phyloP scores from a whole-genome alignment of 2,329 filamentous ascomycete species.

The Nigrospora osmanthi region DNA sequence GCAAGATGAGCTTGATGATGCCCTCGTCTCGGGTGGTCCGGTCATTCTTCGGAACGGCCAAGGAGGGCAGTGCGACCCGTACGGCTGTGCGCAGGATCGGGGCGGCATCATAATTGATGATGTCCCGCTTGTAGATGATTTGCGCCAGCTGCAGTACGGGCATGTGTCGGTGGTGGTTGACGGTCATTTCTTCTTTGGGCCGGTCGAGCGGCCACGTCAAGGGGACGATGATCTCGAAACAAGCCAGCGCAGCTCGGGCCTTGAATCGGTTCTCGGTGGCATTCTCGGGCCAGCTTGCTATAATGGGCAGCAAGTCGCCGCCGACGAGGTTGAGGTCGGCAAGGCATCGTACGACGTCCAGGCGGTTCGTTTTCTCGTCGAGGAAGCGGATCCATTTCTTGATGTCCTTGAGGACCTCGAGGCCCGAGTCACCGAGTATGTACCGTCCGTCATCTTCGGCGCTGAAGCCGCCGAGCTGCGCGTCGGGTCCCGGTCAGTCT shows the following conservation, averaged over 20 bases:
- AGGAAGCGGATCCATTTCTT: conserved; percentile 93
- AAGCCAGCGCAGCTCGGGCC: conserved; percentile 73
- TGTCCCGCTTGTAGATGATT: conserved; percentile 78
- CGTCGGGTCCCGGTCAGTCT: conserved; percentile 8
- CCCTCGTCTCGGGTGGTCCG: conserved; percentile 75
- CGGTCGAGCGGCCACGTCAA: conserved; percentile 90
- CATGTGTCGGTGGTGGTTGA: conserved; percentile 87
- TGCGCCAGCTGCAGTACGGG: conserved; percentile 86
- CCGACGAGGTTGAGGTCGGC: conserved; percentile 88
- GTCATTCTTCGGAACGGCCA: conserved; percentile 71
- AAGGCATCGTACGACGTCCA: conserved; percentile 90
- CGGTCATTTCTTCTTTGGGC: conserved; percentile 71
- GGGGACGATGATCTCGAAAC: conserved; percentile 83
- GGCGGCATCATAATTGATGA: conserved; percentile 75
- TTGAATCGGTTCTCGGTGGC: conserved; percentile 66
- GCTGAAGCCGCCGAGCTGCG: conserved; percentile 76
- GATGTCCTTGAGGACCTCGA: conserved; percentile 86
- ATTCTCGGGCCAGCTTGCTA: conserved; percentile 72
- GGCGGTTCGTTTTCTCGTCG: conserved; percentile 86
- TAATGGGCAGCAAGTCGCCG: conserved; percentile 82
- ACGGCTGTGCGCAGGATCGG: conserved; percentile 75
- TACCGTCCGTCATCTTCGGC: conserved; percentile 76
- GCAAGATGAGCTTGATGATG: conserved; percentile 84
- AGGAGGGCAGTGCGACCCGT: conserved; percentile 73
- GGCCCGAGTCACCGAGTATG: conserved; percentile 83